Conservation (phyloP, 352 stramenopile species). For the Globisporangium nagaii region DNA sequence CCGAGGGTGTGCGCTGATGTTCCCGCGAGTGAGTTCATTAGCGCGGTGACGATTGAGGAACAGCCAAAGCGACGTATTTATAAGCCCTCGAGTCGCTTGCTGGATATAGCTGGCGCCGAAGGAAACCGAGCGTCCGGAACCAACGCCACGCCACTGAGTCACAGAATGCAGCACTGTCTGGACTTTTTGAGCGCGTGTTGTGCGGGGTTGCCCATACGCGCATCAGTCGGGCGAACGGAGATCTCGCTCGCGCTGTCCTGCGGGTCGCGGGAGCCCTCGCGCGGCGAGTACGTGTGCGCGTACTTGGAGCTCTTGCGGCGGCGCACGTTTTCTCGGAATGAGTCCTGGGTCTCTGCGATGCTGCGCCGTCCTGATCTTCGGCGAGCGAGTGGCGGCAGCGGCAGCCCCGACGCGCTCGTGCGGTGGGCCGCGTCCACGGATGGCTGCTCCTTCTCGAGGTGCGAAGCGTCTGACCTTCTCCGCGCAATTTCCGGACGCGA, state of each 20-base stretch:
- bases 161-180: not conserved
- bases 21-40: no score
- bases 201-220: not conserved
- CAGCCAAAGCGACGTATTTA: not conserved
- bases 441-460: not conserved
- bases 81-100: not conserved
- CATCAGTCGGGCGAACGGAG: no score
- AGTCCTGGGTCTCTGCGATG: conserved; percentile 3
- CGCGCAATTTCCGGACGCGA: not conserved
- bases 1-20: no score
- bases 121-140: no score
- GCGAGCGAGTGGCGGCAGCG: no score
- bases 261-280: not conserved
- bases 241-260: no score
- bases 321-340: conserved; percentile 4
- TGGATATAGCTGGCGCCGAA: not conserved
- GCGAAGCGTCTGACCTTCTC: not conserved
- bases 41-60: no score
- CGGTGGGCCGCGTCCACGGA: not conserved
- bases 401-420: not conserved
- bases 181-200: not conserved
- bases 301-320: not conserved
- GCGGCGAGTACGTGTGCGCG: not conserved
- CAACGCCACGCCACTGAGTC: no score
- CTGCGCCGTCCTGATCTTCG: not conserved